Conservation (phyloP, 192 early-diverging fungal species). For the Rhizophagus clarus region DNA sequence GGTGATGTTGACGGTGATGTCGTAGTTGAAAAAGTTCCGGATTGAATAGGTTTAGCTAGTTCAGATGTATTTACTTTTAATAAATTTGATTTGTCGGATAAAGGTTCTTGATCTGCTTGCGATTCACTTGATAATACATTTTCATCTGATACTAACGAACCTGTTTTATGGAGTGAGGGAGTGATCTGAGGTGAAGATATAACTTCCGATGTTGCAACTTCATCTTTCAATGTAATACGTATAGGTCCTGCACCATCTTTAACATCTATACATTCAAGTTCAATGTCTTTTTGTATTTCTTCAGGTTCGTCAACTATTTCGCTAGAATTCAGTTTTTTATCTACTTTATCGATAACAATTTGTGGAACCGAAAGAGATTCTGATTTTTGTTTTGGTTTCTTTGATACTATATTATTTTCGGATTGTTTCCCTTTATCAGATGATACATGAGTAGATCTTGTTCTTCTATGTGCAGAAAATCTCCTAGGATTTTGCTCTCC, state of each 20-base stretch:
- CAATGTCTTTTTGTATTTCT: conserved; percentile 7
- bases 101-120: not conserved
- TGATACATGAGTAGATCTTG: conserved; percentile 23
- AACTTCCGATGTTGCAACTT: not conserved
- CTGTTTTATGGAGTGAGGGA: not conserved
- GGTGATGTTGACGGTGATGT: not conserved
- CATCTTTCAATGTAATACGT: conserved; percentile 26
- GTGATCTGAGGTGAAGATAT: not conserved
- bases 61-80: not conserved
- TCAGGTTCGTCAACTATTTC: not conserved
- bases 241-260: conserved; percentile 15
- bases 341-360: not conserved
- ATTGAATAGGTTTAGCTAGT: not conserved
- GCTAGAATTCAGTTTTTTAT: not conserved
- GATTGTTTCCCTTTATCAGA: not conserved
- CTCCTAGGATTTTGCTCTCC: conserved; percentile 19
- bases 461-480: conserved; percentile 25
- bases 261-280: conserved; percentile 15
- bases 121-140: not conserved
- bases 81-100: conserved; percentile 2
- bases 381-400: not conserved
- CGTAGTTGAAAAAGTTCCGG: not conserved
- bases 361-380: not conserved
- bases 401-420: not conserved
- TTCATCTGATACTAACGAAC: not conserved